These are phyloP conservation scores for Monosporozyma siamensis DNA, from an alignment of 805 yeast species.

Conservation along the genomic window DNA sequence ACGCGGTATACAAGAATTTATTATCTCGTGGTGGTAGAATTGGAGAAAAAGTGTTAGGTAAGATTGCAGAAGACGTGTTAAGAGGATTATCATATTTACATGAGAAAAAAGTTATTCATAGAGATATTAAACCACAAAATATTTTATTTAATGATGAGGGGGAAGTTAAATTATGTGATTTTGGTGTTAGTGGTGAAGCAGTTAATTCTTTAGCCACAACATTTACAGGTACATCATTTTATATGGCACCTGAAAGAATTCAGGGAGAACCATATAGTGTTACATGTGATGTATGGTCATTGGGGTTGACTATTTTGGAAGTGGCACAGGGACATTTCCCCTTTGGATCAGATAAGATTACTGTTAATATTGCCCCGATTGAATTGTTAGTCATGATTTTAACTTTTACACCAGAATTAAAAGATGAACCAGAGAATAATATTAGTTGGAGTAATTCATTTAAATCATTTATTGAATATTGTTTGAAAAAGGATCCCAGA, in stretches of 20 bases:
- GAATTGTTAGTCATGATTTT: slow-evolving; percentile 76
- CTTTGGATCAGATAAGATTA: slow-evolving; percentile 39
- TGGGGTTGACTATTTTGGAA: slow-evolving; percentile 84
- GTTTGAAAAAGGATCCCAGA: slow-evolving; percentile 68
- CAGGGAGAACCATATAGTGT: slow-evolving; percentile 94
- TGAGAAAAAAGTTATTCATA: slow-evolving; percentile 77
- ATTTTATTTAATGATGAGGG: slow-evolving; percentile 69
- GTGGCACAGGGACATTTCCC: slow-evolving; percentile 93
- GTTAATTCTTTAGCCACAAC: slow-evolving; percentile 93
- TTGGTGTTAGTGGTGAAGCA: slow-evolving; percentile 96
- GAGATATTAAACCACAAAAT: slow-evolving; percentile 95
- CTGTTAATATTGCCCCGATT: slow-evolving; percentile 62
- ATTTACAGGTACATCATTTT: slow-evolving; percentile 93
- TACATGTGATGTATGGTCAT: slow-evolving; percentile 93
- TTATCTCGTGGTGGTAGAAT: slow-evolving; percentile 70
- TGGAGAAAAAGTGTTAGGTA: slow-evolving; percentile 87
- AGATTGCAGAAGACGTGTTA: slow-evolving; percentile 78
- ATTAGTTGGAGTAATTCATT: slow-evolving; percentile 78
- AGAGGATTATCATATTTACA: slow-evolving; percentile 82
- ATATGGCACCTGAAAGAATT: slow-evolving; percentile 98
- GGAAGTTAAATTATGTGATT: slow-evolving; percentile 87
- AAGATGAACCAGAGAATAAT: slow-evolving; percentile 66
- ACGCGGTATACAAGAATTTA: slow-evolving; percentile 78
- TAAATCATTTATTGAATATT: slow-evolving; percentile 70
- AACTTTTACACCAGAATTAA: slow-evolving; percentile 69